phyloP scores from a whole-genome alignment of 495 filamentous ascomycete genomes.

The Achaetomiella virescens region DNA sequence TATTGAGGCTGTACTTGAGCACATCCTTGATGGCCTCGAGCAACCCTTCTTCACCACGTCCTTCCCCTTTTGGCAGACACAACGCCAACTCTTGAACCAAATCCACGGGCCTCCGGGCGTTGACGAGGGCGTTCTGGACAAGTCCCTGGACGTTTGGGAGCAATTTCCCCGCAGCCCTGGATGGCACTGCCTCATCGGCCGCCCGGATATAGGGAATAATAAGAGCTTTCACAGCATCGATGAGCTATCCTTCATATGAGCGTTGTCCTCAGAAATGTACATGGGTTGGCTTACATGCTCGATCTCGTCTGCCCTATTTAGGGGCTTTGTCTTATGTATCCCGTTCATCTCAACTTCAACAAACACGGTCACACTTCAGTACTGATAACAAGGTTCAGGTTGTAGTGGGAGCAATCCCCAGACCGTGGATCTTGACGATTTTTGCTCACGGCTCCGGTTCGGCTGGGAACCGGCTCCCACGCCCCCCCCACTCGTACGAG shows the following conservation, averaged over 20 bases:
- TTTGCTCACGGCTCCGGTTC: constrained; percentile 9
- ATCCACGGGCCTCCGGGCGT: constrained; percentile 64
- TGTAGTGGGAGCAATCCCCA: too few relatives aligned
- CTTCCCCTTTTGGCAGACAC: constrained; percentile 54
- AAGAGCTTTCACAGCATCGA: constrained; percentile 65
- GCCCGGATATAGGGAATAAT: constrained; percentile 72
- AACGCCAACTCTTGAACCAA: constrained; percentile 61
- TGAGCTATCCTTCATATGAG: constrained; percentile 47
- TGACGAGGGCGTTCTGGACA: constrained; percentile 57
- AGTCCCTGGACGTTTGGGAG: constrained; percentile 38
- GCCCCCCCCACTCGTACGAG: too few relatives aligned
- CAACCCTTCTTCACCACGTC: constrained; percentile 65
- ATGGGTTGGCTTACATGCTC: constrained; percentile 40
- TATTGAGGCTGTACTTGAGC: constrained; percentile 82
- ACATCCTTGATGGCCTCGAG: constrained; percentile 58
- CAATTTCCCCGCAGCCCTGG: constrained; percentile 47
- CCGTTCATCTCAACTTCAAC: constrained; percentile 17
- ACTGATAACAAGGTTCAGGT: constrained; percentile 1
- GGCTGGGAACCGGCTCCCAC: constrained; percentile 3
- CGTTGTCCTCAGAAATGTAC: neutral
- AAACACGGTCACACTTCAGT: neutral
- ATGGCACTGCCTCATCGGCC: constrained; percentile 59
- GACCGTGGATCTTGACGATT: constrained; percentile 1
- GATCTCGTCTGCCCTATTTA: constrained; percentile 30
- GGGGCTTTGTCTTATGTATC: constrained; percentile 11